These are phyloP conservation scores for Biscogniauxia marginata DNA, from an alignment of 2,329 filamentous ascomycete genomes.

Conservation along the genomic window DNA sequence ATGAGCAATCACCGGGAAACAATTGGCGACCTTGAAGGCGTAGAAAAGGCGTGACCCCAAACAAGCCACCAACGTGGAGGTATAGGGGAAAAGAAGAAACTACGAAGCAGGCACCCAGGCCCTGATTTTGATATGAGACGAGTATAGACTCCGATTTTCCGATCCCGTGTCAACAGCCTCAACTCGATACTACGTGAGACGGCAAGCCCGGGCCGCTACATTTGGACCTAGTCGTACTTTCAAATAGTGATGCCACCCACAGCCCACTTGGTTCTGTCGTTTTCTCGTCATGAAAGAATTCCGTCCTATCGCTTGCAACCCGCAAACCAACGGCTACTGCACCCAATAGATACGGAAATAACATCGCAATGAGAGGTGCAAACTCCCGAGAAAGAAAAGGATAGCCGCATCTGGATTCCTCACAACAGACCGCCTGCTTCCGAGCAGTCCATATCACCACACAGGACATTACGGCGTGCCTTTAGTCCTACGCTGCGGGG, in stretches of 20 bases:
- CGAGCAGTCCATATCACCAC: conserved; percentile 9
- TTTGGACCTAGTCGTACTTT: not conserved
- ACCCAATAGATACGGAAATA: not conserved
- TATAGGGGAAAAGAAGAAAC: not conserved
- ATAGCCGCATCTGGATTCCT: conserved; percentile 22
- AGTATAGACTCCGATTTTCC: not conserved
- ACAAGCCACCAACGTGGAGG: not conserved
- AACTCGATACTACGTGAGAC: not conserved
- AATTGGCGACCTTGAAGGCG: not conserved
- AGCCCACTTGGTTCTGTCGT: not conserved
- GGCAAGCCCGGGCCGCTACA: not conserved
- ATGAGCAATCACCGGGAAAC: not conserved
- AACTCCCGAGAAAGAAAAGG: conserved; percentile 23
- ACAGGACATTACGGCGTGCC: not conserved
- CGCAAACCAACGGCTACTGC: not conserved
- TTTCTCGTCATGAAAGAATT: not conserved
- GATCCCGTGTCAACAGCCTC: not conserved
- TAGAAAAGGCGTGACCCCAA: not conserved
- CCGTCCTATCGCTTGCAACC: not conserved
- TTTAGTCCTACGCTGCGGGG: not conserved
- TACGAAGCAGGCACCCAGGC: not conserved
- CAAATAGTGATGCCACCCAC: not conserved
- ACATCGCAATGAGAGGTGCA: not conserved
- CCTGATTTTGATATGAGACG: not conserved
- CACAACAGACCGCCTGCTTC: conserved; percentile 13